phyloP scores from a whole-genome alignment of 352 stramenopile genomes.

The Discostella stelligera region DNA sequence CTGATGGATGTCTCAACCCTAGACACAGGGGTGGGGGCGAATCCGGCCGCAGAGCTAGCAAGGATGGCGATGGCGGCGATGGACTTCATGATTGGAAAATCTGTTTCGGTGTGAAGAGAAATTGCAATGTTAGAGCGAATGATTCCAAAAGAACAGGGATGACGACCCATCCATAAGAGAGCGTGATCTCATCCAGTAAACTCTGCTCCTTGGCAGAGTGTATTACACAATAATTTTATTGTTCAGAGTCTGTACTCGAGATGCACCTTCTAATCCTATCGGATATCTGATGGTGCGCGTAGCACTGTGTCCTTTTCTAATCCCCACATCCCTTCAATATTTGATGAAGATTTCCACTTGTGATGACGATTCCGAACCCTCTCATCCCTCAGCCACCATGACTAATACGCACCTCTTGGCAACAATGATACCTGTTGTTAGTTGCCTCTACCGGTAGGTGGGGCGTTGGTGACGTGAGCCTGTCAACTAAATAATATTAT shows the following conservation, averaged over 20 bases:
- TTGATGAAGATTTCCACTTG: not conserved
- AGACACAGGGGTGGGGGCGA: constrained; percentile 44
- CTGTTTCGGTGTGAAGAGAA: not conserved
- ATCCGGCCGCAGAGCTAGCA: constrained; percentile 53
- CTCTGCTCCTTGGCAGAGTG: too few species aligned
- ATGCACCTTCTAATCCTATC: too few species aligned
- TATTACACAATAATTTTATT: too few species aligned
- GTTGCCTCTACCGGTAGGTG: not conserved
- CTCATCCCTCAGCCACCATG: not conserved
- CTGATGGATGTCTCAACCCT: constrained; percentile 34
- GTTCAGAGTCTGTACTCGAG: too few species aligned
- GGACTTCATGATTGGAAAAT: constrained; percentile 58
- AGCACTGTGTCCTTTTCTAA: too few species aligned
- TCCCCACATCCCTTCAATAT: too few species aligned
- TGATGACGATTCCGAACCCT: not conserved
- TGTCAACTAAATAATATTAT: too few species aligned
- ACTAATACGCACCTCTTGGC: not conserved
- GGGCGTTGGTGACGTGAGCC: not conserved
- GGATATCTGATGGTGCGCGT: not conserved
- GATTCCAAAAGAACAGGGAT: not conserved
- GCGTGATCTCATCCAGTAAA: too few species aligned
- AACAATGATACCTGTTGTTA: not conserved
- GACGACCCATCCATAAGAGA: not conserved
- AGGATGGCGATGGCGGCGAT: constrained; percentile 45
- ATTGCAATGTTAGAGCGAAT: not conserved